Evolutionary conservation across 441 rosid species (phyloP), one percentile per base, ranked within the genome.

Genomic region (Erodium moschatum): DNA sequence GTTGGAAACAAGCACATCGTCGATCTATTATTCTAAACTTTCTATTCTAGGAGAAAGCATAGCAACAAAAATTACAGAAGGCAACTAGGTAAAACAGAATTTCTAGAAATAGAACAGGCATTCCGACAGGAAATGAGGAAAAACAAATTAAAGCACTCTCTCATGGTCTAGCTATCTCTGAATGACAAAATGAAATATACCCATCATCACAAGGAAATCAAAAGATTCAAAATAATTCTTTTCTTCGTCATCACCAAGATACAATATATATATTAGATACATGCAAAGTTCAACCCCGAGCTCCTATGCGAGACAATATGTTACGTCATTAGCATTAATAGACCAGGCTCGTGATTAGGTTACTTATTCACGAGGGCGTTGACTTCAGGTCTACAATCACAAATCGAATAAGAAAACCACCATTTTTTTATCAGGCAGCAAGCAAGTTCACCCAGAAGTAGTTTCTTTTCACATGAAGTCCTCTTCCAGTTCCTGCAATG

Each of bases 401-500:
- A 67, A 71, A 71, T 33, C 52, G 66, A 72, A 75, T 4, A 13
- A 11, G 18, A 29, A 65, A 63, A 33, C 21, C 50, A 66, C 48
- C 68, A 29, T 38, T 42, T 65, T 16, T 68, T 74, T 27, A 8
- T 18, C 44, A 35, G 66, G 69, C 69, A 58, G 64, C 38, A 33
- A 42, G 50, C 42, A 68, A 38, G 24, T 67, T 65, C 66, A 11
- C 54, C 67, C 15, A 27, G 5, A 12, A 68, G 63, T 69, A 44
- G 3, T 10, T 12, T 65, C 15, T 44, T 71, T 69, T 85, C 81
- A 93, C 98, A 93, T 93, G 65, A 93, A 93, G 79, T 91, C 98
- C 2, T 91, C 98, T 81, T 93, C 98, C 20, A 93, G 81, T 79
- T 93, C 98, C 86, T 91, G 96, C 75, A 93, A 61, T n/a, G 96